These are phyloP conservation scores for Delonix regia DNA, from an alignment of 306 rosid species.

Conservation along the genomic window DNA sequence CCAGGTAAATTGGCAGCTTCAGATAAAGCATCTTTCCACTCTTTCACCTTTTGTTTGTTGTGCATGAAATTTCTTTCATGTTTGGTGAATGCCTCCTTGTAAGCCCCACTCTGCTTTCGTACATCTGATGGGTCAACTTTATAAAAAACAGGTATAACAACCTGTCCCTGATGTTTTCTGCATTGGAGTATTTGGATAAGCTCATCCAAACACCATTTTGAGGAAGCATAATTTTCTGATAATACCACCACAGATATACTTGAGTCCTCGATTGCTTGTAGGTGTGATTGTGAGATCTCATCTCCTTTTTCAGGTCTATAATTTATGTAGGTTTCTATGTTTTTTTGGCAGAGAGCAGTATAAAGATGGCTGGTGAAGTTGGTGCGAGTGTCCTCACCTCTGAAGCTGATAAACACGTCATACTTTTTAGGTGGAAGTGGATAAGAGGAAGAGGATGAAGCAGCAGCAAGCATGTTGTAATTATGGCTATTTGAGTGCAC, in stretches of 20 bases:
- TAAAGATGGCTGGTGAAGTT: neutral
- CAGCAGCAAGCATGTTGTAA: neutral
- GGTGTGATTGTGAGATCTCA: neutral
- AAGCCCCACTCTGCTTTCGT: neutral
- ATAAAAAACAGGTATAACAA: neutral
- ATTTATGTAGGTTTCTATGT: neutral
- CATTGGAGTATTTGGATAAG: neutral
- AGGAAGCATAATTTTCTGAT: neutral
- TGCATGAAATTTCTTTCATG: neutral
- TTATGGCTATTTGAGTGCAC: neutral
- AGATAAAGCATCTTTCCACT: neutral
- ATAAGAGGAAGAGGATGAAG: neutral
- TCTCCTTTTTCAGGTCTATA: neutral
- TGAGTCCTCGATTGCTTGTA: neutral
- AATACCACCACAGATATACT: neutral
- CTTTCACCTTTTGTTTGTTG: neutral
- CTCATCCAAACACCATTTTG: neutral
- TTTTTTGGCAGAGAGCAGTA: neutral
- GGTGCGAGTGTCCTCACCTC: neutral
- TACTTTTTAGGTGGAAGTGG: neutral
- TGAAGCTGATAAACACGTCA: neutral
- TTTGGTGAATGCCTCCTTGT: neutral
- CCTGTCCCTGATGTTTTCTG: neutral
- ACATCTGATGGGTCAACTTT: neutral
- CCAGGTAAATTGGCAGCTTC: neutral